Evolutionary conservation across 2,329 filamentous ascomycete genomes (phyloP), one percentile per base, ranked within the genome.

Genomic region (Fusarium heterosporum): DNA sequence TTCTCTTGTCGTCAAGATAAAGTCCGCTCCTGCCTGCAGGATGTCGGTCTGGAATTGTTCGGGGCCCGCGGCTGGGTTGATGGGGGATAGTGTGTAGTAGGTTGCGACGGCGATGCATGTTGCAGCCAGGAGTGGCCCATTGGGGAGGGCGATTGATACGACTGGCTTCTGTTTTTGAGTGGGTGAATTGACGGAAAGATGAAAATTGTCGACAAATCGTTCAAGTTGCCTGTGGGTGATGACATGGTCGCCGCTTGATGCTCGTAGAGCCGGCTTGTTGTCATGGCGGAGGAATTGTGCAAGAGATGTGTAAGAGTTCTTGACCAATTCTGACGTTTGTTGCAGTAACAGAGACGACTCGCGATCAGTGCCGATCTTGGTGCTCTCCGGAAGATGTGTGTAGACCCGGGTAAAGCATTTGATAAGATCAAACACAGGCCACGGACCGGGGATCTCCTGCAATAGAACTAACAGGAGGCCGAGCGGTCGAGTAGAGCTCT

Each of bases 31-130:
- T 1, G 57, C 57, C 25, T 61, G 57, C 1, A 61, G 32, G 11
- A 61, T 61, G 13, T 61, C 57, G 1, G 57, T 32, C n/a, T 46
- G 39, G 28, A 61, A 61, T 14, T 61, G 57, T 14, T 61, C 57
- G 2, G 32, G 17, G 6, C 55, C 57, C 4, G 57, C 46, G 4
- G 57, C 57, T 1, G 57, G 57, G n/a, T 61, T 61, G 16, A 61
- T 61, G 3, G 57, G 57, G 0, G 55, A 61, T 13, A 55, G 28
- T 3, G 32, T 61, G 22, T 61, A 61, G 34, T 61, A 61, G 19
- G 28, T 61, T 2, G 57, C 53, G 1, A 61, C 46, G 6, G 57
- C 57, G 6, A 61, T 30, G 8, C 57, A 61, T 11, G 57, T 61
- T 1, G 57, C 57, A 9, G 57, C 57, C 10, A 61, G 2, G 1